Base-by-base conservation (phyloP, 192 early-diverging fungal genomes). In the Chytriomyces sp. region DNA sequence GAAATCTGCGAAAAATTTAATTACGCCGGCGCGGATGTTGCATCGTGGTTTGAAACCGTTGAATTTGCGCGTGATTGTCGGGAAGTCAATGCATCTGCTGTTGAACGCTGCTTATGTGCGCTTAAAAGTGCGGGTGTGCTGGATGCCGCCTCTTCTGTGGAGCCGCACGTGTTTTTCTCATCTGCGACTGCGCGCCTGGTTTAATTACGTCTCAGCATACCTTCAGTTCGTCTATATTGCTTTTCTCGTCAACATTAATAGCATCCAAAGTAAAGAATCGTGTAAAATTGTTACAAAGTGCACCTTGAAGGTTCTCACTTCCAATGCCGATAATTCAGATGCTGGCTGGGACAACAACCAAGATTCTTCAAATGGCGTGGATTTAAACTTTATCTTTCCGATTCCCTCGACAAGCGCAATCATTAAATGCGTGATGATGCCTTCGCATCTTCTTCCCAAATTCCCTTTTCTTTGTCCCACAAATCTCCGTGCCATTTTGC, bases 31-130 rank as follows among this genome's bases (percentile, higher is more conserved):
- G 81, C 82, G 43, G 89, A 92, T 85, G 91, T 92, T 7, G 76
- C 85, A 67, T 74, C 83, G 24, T 92, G 91, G 91, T 92, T 92
- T 79, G 81, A 82, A 71, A 86, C 83, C 2, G 90, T 92, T 0
- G 67, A 69, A 18, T 92, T 90, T 80, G 82, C 89, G 18, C 53
- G 60, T 1, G 81, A 91, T 7, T 72, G 80, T 72, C 59, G 67
- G 0, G 65, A 79, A 16, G 79, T 92, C 13, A 82, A 81, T 35
- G 50, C 67, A 35, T 64, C 78, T 7, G 85, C 86, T 0, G 45
- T 92, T 9, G 69, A 81, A 24, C 82, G 82, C 6, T 90, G 89
- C 23, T 72, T 87, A 20, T 71, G 81, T 23, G 82, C 85, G 6
- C 67, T 92, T 45, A 72, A 82, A 49, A 85, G 89, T 63, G 91